Base-by-base conservation (phyloP, 257 asterid species). In the Nicotiana attenuata region DNA sequence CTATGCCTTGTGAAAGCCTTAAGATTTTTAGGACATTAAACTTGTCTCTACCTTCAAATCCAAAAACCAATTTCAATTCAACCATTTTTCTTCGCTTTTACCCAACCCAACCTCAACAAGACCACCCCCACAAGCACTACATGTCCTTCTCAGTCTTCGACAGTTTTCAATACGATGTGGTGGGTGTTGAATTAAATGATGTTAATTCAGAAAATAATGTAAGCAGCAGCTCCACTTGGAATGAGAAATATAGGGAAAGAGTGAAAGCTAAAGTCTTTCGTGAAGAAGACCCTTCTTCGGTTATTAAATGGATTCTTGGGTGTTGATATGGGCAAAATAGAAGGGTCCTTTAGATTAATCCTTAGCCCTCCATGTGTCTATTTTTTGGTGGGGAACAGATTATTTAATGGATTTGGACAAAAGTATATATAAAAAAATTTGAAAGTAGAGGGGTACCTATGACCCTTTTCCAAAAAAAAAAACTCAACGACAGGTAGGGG, bases 241-340 rank as follows among this genome's bases (percentile, higher is more conserved):
- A 92, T 53, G 89, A 84, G 59, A 92, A 86, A 86, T 91, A 90
- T 65, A 91, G 97, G 85, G 92, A 93, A 47, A 86, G 91, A 59
- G 92, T 89, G 66, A 89, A 84, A 59, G 83, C 88, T 65, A 76
- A 85, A 82, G 87, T 94, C 57, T 92, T 93, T 83, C 92, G 91
- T 80, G 41, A 33, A 33, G 97, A 94, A 83, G 88, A 88, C 78
- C 75, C 83, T 79, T 87, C 89, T 5, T 33, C 7, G 41, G 41
- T 33, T 0, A 33, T 33, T 33, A 33, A 33, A 33, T 33, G 41
- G 41, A 33, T 33, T 33, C 41, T 35, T 5, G 41, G 41, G 41
- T 35, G 41, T 35, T 35, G 41, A 35, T 35, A 5, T 35, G 41
- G 41, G 9, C 41, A 35, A 35, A 35, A 35, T 35, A 9, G 41